Percentiles rank a stretch among this genome's conserved stretches.
phyloP scores from a whole-genome alignment of 2,329 filamentous ascomycete species.

The Talaromyces marneffei region DNA sequence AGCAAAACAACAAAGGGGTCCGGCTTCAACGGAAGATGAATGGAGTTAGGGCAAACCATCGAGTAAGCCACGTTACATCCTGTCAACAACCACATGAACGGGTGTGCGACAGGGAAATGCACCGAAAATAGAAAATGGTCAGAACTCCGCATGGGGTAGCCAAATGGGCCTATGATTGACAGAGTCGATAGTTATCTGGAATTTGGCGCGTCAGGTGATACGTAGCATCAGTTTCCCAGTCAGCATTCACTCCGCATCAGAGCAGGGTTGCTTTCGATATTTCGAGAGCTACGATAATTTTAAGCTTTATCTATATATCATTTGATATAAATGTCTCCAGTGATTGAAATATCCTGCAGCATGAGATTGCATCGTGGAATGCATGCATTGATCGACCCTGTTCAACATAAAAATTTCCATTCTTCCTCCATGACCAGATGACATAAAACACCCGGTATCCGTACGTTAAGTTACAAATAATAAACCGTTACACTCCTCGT shows the following conservation, averaged over 20 bases:
- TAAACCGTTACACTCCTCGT: neutral
- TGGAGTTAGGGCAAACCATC: neutral
- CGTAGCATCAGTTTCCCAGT: neutral
- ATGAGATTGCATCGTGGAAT: neutral
- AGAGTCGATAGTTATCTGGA: neutral
- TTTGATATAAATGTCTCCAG: neutral
- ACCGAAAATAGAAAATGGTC: neutral
- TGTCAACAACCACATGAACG: slow-evolving; percentile 1
- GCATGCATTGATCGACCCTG: neutral
- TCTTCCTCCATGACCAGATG: neutral
- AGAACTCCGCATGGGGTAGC: neutral
- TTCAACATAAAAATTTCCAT: neutral
- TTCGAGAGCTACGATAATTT: neutral
- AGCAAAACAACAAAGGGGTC: neutral
- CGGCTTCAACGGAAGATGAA: neutral
- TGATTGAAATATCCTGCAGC: neutral
- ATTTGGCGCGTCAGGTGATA: neutral
- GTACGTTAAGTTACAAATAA: too few species aligned
- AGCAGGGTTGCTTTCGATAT: neutral
- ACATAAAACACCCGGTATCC: neutral
- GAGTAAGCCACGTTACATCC: neutral
- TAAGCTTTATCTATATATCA: neutral
- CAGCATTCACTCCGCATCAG: neutral
- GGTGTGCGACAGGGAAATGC: neutral
- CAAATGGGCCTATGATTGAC: neutral